Evolutionary conservation across 1,139 yeast species (phyloP), one percentile per base, ranked within the genome.

Genomic region (Zygosaccharomyces sapae): DNA sequence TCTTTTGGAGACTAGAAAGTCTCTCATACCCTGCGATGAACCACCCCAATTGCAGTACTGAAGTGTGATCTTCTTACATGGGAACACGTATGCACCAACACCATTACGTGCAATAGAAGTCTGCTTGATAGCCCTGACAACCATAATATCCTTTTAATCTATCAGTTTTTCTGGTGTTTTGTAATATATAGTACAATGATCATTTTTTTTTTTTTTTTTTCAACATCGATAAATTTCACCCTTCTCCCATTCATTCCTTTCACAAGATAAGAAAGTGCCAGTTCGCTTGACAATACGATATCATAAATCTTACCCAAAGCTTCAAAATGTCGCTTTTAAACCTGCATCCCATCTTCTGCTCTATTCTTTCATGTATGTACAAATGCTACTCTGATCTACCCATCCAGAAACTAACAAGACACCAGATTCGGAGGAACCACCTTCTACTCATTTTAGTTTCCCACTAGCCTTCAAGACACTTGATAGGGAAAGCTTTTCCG

Each of bases 1-100:
- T 52, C 80, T 72, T 34, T 76, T 75, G 19, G 72, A 69, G 40
- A 75, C 70, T 48, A 92, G 70, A 55, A 86, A 77, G 48, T 85
- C 81, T 56, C 77, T 63, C 48, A 88, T 76, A 3, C 97, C 97
- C 46, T 75, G 74, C 1, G 97, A 90, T 3, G 96, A 86, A 16
- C 97, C 97, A 43, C 97, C 97, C 85, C 94, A 85, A 73, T 89
- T 86, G 71, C 96, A 87, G 70, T 83, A 89, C 52, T 86, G 82
- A 46, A 89, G 68, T 9, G 83, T 77, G 51, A 89, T 75, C 61
- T 77, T 79, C 59, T 79, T 79, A 71, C 96, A 88, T 46, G 70
- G 65, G 22, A 57, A 54, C 10, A 88, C 78, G 62, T 78, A 88
- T 0, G 94, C 80, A 5, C 94, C 94, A 24, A 86, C 74, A 36